Base-by-base conservation (phyloP, 2,329 filamentous ascomycete species). In the Fonsecaea nubica region DNA sequence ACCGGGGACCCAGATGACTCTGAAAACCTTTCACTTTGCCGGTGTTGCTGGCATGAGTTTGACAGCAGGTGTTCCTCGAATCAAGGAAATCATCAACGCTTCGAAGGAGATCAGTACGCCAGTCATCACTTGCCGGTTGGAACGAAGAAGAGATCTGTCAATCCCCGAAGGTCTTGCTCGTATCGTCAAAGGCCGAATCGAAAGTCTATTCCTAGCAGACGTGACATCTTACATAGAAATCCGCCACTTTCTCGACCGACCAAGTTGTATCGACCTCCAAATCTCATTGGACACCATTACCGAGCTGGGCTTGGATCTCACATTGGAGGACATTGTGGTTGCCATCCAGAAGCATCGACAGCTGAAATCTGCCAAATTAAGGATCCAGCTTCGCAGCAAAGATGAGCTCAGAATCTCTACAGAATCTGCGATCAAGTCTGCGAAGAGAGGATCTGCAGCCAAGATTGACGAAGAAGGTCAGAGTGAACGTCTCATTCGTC, bases 11-110 rank as follows among this genome's bases (percentile, higher is more conserved):
- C 95, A 99, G 79, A 99, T 99, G 95, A 99, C 95, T 0, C 82
- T 99, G 70, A 98, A 98, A 82, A 98, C 95, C 76, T 98, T 98
- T 88, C 95, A 98, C 90, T 99, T 99, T 83, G 95, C 95, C 76
- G 95, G 95, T 91, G 95, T 99, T 70, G 95, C 95, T 52, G 94
- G 94, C 78, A 98, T 99, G 95, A 97, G 92, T 85, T 97, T 99
- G 76, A 99, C 95, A 0, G 92, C 97, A 76, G 95, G 95, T 91
- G 95, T 99, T 6, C 95, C 95, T 1, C 94, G 95, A 89, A 99
- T 99, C 83, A 99, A 99, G 81, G 95, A 99, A 84, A 99, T 99
- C 72, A 99, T 99, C 88, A 99, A 99, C 80, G 95, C 95, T 5
- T 97, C 93, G 8, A 96, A 93, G 77, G 83, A 84, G 58, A 99